A percentile compares a stretch with the other conserved stretches of the same genome.
phyloP scores from a whole-genome alignment of 176 grass and related monocot genomes.

The Lolium multiflorum region DNA sequence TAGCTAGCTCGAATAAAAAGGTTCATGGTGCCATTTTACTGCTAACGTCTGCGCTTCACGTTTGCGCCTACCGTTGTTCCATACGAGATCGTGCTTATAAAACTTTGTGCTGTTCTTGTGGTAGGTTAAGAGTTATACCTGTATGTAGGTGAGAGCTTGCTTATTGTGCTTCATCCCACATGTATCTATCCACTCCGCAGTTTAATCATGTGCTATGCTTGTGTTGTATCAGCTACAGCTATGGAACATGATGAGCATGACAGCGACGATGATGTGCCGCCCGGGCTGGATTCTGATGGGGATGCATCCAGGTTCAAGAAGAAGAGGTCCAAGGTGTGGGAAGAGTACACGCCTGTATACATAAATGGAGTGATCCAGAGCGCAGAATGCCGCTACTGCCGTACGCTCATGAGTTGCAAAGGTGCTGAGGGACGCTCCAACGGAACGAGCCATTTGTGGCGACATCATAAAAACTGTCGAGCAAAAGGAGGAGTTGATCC shows the following conservation, averaged over 20 bases:
- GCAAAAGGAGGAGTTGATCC: slow-evolving; percentile 40
- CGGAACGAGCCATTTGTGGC: slow-evolving; percentile 63
- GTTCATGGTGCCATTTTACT: background rate
- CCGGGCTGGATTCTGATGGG: slow-evolving; percentile 28
- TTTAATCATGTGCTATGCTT: background rate
- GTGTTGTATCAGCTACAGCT: slow-evolving; percentile 16
- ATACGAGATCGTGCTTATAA: slow-evolving; percentile 1
- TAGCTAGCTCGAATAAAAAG: background rate
- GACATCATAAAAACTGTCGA: slow-evolving; percentile 60
- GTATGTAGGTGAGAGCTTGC: background rate
- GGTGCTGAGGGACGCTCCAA: slow-evolving; percentile 55
- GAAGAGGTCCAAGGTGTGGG: slow-evolving; percentile 65
- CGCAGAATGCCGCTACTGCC: slow-evolving; percentile 57
- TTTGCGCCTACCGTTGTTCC: background rate
- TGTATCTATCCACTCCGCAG: background rate
- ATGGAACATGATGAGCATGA: slow-evolving; percentile 60
- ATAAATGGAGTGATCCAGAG: slow-evolving; percentile 47
- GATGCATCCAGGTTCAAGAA: slow-evolving; percentile 22
- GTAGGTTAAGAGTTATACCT: background rate
- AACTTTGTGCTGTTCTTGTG: background rate
- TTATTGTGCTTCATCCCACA: background rate
- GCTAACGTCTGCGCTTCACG: background rate
- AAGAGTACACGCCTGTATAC: slow-evolving; percentile 52
- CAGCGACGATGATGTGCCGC: slow-evolving; percentile 38
- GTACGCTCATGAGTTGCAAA: slow-evolving; percentile 57